Evolutionary conservation across 495 filamentous ascomycete species (phyloP).

Genomic region (Trichocladium uniseriatum): DNA sequence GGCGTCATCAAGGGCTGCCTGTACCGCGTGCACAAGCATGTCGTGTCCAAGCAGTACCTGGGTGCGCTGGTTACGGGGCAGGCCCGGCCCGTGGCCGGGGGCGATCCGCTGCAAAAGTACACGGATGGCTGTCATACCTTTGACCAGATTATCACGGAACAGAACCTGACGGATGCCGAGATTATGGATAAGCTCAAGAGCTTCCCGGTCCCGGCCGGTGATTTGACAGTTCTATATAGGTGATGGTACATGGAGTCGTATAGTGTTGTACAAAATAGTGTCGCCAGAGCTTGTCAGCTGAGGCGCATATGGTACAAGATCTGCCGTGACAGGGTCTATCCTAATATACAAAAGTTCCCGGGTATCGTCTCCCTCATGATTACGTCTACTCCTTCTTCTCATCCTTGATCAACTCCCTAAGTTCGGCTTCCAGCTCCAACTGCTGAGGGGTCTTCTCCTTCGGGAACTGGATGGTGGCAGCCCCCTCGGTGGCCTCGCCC

Average conservation of each 20-base stretch:
- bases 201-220: conserved; percentile 33
- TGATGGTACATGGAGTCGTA: conserved; percentile 16
- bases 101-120: conserved; percentile 50
- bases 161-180: conserved; percentile 48
- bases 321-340: neutral
- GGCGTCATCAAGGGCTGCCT: conserved; percentile 91
- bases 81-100: conserved; percentile 23
- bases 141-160: conserved; percentile 84
- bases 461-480: conserved; percentile 13
- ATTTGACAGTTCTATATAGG: conserved; percentile 43
- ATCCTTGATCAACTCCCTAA: conserved; percentile 13
- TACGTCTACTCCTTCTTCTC: neutral
- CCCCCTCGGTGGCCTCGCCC: conserved; percentile 29
- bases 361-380: neutral
- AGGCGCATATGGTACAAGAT: neutral
- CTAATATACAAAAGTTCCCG: neutral
- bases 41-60: conserved; percentile 51
- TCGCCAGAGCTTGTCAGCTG: neutral
- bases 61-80: conserved; percentile 33
- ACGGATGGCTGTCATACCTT: conserved; percentile 76
- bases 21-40: conserved; percentile 91
- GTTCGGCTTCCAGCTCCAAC: conserved; percentile 9
- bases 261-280: neutral
- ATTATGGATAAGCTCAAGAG: conserved; percentile 43
- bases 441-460: conserved; percentile 11